Conservation (phyloP, 352 stramenopile genomes). For the Pythium phragmiticola region DNA sequence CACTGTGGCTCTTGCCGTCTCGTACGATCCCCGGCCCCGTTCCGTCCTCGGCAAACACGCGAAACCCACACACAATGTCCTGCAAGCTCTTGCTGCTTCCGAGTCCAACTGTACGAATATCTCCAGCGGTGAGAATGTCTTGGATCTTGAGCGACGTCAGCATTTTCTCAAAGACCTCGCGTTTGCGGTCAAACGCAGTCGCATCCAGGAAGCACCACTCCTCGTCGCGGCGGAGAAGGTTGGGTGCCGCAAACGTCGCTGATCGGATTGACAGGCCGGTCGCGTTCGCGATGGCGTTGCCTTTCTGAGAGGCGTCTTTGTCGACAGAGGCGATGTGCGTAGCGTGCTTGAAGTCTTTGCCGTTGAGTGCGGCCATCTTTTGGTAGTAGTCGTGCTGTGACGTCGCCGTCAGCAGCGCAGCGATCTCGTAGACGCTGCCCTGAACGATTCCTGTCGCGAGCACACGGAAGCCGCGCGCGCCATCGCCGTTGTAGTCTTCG, state of each 20-base stretch:
- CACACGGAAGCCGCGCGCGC: background rate
- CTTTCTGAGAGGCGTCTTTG: background rate
- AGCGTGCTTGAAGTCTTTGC: slow-evolving; percentile 18
- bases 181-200: background rate
- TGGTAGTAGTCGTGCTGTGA: slow-evolving; percentile 1
- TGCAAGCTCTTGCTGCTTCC: slow-evolving; percentile 2
- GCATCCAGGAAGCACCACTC: slow-evolving; percentile 26
- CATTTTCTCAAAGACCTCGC: slow-evolving; percentile 16
- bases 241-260: slow-evolving; percentile 8
- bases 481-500: background rate
- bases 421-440: slow-evolving; percentile 8
- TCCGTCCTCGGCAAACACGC: slow-evolving; percentile 1
- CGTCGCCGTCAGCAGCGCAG: slow-evolving; percentile 7
- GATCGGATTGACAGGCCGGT: slow-evolving; percentile 6
- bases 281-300: background rate
- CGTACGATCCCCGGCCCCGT: background rate
- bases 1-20: background rate
- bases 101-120: too few relatives aligned
- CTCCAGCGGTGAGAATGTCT: background rate
- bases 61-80: slow-evolving; percentile 10
- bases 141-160: slow-evolving; percentile 10
- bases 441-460: slow-evolving; percentile 15
- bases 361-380: slow-evolving; percentile 15
- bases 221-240: slow-evolving; percentile 11
- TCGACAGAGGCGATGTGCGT: background rate